Conservation (phyloP, 345 rosid genomes). For the Lepidium didymum region DNA sequence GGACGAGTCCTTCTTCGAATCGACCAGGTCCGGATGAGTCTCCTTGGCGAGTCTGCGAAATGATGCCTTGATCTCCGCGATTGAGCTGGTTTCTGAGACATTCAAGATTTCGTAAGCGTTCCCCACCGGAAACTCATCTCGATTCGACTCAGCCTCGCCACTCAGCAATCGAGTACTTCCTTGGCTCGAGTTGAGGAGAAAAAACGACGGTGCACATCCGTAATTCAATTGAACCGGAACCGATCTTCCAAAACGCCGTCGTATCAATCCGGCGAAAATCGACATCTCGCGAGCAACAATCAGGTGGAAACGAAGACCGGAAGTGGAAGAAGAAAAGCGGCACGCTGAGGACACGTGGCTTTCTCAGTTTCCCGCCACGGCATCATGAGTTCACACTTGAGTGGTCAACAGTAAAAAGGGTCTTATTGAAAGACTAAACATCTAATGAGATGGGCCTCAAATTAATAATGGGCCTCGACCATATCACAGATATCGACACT, state of each 20-base stretch:
- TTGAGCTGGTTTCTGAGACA: conserved; percentile 59
- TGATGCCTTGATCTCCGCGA: conserved; percentile 79
- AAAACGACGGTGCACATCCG: not conserved
- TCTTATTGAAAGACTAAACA: not conserved
- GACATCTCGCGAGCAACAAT: conserved; percentile 17
- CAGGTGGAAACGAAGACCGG: not conserved
- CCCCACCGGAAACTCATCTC: conserved; percentile 46
- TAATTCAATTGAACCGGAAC: conserved; percentile 14
- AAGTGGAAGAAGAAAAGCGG: not conserved
- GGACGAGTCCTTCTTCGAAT: conserved; percentile 35
- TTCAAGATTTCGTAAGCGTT: conserved; percentile 75
- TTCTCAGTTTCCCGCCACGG: not conserved
- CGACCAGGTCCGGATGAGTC: conserved; percentile 82
- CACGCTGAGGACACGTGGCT: conserved; percentile 3
- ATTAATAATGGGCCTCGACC: not conserved
- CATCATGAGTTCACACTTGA: not conserved
- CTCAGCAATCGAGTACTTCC: conserved; percentile 39
- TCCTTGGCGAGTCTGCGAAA: conserved; percentile 78
- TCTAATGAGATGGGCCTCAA: conserved; percentile 3
- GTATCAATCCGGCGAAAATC: conserved; percentile 25
- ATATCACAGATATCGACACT: not conserved
- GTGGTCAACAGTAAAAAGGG: conserved; percentile 2
- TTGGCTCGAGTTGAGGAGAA: conserved; percentile 11
- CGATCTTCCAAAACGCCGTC: conserved; percentile 22
- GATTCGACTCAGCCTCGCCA: conserved; percentile 39